Conservation (phyloP, 768 basidiomycete species). For the Leccinum aurantiacum region DNA sequence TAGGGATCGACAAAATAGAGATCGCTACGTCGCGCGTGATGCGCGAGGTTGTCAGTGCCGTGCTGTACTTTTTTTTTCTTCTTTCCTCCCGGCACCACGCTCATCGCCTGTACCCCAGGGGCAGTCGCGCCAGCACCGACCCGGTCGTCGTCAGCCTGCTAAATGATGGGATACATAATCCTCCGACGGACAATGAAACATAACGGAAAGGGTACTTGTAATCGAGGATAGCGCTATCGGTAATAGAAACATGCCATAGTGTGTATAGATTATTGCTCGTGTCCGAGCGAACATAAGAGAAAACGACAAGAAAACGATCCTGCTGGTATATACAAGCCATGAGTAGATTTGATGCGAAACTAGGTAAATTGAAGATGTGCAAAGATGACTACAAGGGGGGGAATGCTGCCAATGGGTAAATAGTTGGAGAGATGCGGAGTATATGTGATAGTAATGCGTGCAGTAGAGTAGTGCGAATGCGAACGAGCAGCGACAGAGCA, state of each 20-base stretch:
- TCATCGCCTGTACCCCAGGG: conserved; percentile 38
- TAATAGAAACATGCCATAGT: conserved; percentile 27
- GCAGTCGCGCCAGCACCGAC: conserved; percentile 43
- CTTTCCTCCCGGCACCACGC: neutral
- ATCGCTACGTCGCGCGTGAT: conserved; percentile 72
- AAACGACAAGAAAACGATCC: neutral
- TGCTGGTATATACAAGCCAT: conserved; percentile 29
- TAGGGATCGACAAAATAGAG: no score
- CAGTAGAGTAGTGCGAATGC: conserved; percentile 28
- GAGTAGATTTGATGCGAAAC: conserved; percentile 26
- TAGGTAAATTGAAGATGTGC: conserved; percentile 15
- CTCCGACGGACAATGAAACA: conserved; percentile 39
- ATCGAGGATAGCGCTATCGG: conserved; percentile 8
- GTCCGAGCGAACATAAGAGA: conserved; percentile 22
- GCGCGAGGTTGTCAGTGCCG: conserved; percentile 55
- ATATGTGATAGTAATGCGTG: conserved; percentile 21
- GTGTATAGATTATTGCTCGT: conserved; percentile 32
- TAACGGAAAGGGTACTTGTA: conserved; percentile 13
- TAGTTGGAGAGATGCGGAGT: conserved; percentile 15
- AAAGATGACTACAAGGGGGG: conserved; percentile 24
- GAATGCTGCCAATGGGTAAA: conserved; percentile 27
- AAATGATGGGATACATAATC: conserved; percentile 55
- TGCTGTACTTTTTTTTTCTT: conserved; percentile 47
- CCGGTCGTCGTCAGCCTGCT: conserved; percentile 52
- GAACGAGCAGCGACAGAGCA: conserved; percentile 17